Percentiles rank a stretch among this genome's conserved stretches.
These are phyloP conservation scores for Anethum foeniculum DNA, from an alignment of 140 eudicot species.

Conservation along the genomic window DNA sequence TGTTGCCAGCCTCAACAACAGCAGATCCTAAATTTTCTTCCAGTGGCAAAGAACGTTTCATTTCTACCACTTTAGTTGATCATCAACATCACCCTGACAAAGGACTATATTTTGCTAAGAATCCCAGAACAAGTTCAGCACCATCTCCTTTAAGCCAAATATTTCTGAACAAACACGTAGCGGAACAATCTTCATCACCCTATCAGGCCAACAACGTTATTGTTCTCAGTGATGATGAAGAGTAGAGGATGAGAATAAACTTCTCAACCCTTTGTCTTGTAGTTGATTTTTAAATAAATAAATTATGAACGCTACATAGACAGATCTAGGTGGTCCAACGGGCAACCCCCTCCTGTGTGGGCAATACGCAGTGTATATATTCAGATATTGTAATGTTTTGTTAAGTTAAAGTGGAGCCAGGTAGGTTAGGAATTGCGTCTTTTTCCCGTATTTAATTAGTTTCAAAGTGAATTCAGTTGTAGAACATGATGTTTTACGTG, in stretches of 20 bases:
- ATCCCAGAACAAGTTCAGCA: neutral
- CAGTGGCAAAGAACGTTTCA: neutral
- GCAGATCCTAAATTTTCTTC: neutral
- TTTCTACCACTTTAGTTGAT: neutral
- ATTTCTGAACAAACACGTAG: conserved; percentile 2
- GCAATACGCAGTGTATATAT: too few relatives aligned
- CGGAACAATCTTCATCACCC: conserved; percentile 6
- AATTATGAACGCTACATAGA: neutral
- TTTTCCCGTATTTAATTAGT: too few relatives aligned
- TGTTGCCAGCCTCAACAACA: neutral
- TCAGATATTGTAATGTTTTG: too few relatives aligned
- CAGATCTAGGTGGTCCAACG: too few relatives aligned
- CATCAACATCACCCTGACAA: neutral
- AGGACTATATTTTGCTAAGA: neutral
- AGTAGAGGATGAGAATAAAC: neutral
- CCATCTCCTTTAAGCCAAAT: neutral
- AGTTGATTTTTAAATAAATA: neutral
- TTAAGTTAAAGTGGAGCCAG: too few relatives aligned
- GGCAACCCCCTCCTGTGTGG: too few relatives aligned
- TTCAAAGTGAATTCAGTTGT: too few relatives aligned
- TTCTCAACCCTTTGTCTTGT: neutral
- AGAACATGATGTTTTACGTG: too few relatives aligned
- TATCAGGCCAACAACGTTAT: conserved; percentile 6
- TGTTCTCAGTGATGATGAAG: conserved; percentile 34
- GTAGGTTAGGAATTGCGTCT: too few relatives aligned